phyloP scores from a whole-genome alignment of 1,139 yeast species.

The Yamadazyma blattariae region DNA sequence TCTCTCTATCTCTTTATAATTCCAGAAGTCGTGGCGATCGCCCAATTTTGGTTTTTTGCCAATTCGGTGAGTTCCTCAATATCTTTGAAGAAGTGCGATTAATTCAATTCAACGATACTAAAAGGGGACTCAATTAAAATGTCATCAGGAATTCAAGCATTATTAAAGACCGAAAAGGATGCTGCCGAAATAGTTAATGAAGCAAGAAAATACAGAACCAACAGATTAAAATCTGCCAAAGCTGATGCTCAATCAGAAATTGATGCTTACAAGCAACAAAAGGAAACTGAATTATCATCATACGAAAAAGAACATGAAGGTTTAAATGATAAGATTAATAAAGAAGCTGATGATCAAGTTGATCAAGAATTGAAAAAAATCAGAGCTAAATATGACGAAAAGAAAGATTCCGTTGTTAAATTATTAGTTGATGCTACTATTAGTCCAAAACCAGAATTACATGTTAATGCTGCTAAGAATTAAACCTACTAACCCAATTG shows the following conservation, averaged over 20 bases:
- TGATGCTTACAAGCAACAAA: conserved; percentile 77
- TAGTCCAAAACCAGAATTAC: conserved; percentile 77
- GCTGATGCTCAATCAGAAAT: conserved; percentile 89
- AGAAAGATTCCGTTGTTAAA: conserved; percentile 68
- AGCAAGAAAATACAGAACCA: conserved; percentile 85
- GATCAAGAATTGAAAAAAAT: conserved; percentile 61
- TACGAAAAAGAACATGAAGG: conserved; percentile 71
- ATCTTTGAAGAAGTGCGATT: background rate
- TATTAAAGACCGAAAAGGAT: conserved; percentile 80
- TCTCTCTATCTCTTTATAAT: background rate
- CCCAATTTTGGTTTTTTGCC: no score
- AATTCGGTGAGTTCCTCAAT: conserved; percentile 1
- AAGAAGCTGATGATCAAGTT: conserved; percentile 66
- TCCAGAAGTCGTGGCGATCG: background rate
- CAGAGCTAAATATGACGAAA: conserved; percentile 57
- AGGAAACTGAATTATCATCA: conserved; percentile 76
- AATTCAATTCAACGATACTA: conserved; percentile 3
- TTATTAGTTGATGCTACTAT: conserved; percentile 77
- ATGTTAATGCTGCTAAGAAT: conserved; percentile 47
- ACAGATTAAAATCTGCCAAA: conserved; percentile 90
- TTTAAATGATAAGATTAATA: conserved; percentile 62
- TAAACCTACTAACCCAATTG: background rate
- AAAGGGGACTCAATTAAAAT: no score
- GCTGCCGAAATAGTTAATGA: conserved; percentile 93
- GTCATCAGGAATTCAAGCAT: conserved; percentile 39